phyloP scores from a whole-genome alignment of 495 filamentous ascomycete genomes.

The Lophiostoma macrostomum region DNA sequence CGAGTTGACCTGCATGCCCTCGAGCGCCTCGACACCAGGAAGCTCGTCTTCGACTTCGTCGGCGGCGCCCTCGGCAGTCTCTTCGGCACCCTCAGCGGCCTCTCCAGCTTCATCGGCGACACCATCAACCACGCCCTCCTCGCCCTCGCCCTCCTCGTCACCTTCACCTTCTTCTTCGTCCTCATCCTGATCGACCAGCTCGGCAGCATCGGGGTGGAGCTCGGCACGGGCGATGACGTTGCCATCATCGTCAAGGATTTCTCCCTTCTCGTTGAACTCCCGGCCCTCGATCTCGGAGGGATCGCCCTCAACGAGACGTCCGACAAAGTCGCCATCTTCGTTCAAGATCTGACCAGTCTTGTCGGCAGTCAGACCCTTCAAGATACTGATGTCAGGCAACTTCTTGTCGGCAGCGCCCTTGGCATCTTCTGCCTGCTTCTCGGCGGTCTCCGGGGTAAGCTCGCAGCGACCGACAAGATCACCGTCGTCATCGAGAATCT shows the following conservation, averaged over 20 bases:
- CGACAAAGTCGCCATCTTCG: constrained; percentile 44
- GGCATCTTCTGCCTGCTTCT: constrained; percentile 39
- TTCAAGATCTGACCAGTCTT: constrained; percentile 43
- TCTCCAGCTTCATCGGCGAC: constrained; percentile 15
- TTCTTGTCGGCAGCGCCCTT: constrained; percentile 33
- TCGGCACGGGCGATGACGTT: constrained; percentile 45
- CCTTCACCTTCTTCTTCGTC: constrained; percentile 37
- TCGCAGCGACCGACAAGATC: constrained; percentile 59
- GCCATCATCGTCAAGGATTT: constrained; percentile 46
- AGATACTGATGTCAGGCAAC: constrained; percentile 40
- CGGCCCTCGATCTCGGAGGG: constrained; percentile 40
- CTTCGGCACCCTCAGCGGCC: constrained; percentile 33
- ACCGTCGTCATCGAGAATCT: constrained; percentile 64
- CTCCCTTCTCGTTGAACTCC: constrained; percentile 44
- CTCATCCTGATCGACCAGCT: constrained; percentile 42
- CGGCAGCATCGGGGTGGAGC: constrained; percentile 41
- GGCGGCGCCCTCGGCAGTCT: constrained; percentile 35
- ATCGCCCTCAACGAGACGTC: constrained; percentile 41
- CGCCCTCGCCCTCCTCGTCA: constrained; percentile 34
- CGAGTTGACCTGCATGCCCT: constrained; percentile 60
- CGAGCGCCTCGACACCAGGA: constrained; percentile 56
- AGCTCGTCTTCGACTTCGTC: constrained; percentile 45
- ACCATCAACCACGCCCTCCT: constrained; percentile 18
- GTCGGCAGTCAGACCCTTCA: constrained; percentile 41
- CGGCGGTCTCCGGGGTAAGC: constrained; percentile 46